phyloP scores from a whole-genome alignment of 106 monocot species.

The Allium fistulosum region DNA sequence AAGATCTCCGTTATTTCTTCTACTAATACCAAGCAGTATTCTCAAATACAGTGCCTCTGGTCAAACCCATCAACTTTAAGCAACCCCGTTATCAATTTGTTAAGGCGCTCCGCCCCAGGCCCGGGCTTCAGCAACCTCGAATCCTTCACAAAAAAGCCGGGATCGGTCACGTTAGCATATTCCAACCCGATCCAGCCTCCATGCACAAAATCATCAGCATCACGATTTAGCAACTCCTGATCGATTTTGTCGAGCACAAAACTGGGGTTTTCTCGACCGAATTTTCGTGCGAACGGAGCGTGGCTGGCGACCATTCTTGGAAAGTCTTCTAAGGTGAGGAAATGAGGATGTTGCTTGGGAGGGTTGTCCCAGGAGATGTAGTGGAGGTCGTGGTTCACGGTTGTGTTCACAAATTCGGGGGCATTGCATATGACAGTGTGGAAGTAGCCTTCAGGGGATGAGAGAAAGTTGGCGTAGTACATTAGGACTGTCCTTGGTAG shows the following conservation, averaged over 20 bases:
- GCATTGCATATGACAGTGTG: slow-evolving; percentile 27
- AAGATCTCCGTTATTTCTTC: too few relatives aligned
- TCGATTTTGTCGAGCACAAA: slow-evolving; percentile 71
- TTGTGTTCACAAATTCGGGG: slow-evolving; percentile 14
- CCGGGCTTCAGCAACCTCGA: slow-evolving; percentile 38
- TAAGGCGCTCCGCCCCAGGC: slow-evolving; percentile 47
- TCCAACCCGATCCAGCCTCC: slow-evolving; percentile 47
- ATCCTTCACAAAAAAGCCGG: slow-evolving; percentile 14
- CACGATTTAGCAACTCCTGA: slow-evolving; percentile 40
- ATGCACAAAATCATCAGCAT: slow-evolving; percentile 38
- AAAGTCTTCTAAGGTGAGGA: slow-evolving; percentile 38
- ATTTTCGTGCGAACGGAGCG: slow-evolving; percentile 43
- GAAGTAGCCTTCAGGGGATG: slow-evolving; percentile 57
- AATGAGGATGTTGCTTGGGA: slow-evolving; percentile 63
- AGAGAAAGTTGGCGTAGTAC: slow-evolving; percentile 69
- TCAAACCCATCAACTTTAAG: slow-evolving; percentile 40
- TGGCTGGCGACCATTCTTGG: slow-evolving; percentile 34
- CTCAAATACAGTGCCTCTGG: slow-evolving; percentile 58
- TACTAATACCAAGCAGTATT: too few relatives aligned
- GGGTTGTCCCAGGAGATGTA: slow-evolving; percentile 46
- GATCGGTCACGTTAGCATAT: slow-evolving; percentile 20
- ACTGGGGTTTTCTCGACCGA: slow-evolving; percentile 30
- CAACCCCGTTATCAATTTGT: slow-evolving; percentile 37
- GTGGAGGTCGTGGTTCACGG: slow-evolving; percentile 28
- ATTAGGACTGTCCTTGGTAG: slow-evolving; percentile 53